Evolutionary conservation across 179 eudicot species (phyloP), one percentile per base, ranked within the genome.

Genomic region (Beta corolliflora): DNA sequence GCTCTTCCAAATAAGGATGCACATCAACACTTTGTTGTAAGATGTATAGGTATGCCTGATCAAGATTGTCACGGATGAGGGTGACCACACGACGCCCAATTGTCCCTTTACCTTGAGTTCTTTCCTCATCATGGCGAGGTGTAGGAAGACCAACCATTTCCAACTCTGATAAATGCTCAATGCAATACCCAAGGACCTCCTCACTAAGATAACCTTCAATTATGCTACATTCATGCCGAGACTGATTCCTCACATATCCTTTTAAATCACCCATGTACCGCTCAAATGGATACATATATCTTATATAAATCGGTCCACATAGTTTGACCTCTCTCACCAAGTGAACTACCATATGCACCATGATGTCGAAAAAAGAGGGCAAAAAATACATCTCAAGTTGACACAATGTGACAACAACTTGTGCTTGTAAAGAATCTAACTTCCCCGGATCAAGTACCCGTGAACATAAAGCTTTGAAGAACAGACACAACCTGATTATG

Each of bases 91-190:
- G 64, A 21, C 50, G 46, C 1, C 79, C 75, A 9, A 23, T 14
- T 1, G 58, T 75, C 19, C 75, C 79, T 15, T 13, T 10, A 1
- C 79, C 79, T 63, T 66, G 18, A 7, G 53, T 25, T 55, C 45
- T 52, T 0, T 63, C 67, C 31, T 14, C 41, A 10, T 36, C n/a
- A 23, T 81, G 73, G 0, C 59, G 61, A 16, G 55, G 66, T 46
- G 3, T 81, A 75, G n/a, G 83, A 66, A 81, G 31, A 9, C 83
- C 83, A 54, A 81, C 15, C 8, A 45, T 16, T 81, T 81, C 44
- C 1, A 55, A 19, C 13, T 68, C 54, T 4, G 45, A 23, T 11
- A 75, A 66, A 31, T 54, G 68, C 4, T 67, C 45, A 7, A 18
- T 75, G n/a, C 75, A 66, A 53, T 75, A 81, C 13, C 60, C 56